These are phyloP conservation scores for Aureobasidium namibiae DNA, from an alignment of 2,329 filamentous ascomycete species.

Conservation along the genomic window DNA sequence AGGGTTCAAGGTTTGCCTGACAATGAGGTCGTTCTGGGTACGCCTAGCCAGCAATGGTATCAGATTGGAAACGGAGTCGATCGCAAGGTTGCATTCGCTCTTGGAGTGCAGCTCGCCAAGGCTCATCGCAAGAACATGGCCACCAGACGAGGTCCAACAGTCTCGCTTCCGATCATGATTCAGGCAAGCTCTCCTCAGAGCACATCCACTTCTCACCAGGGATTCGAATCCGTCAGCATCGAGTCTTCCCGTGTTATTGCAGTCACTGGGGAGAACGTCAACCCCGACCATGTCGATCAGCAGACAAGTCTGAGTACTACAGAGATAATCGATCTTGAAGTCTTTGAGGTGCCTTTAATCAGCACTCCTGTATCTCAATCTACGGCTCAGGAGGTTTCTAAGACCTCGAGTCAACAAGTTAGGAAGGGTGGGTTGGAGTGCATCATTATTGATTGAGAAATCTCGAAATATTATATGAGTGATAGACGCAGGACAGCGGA, in stretches of 20 bases:
- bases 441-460: background rate
- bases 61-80: constrained; percentile 73
- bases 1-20: constrained; percentile 65
- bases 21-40: constrained; percentile 60
- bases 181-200: too few species aligned
- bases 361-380: background rate
- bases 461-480: background rate
- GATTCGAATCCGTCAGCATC: background rate
- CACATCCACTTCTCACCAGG: background rate
- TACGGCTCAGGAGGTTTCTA: background rate
- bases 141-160: background rate
- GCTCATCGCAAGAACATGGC: background rate
- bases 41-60: constrained; percentile 47
- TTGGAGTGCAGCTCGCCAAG: constrained; percentile 46
- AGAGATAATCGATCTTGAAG: too few species aligned
- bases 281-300: background rate
- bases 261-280: background rate
- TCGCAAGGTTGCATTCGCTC: constrained; percentile 55
- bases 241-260: background rate
- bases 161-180: too few species aligned
- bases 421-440: background rate
- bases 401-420: background rate
- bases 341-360: background rate
- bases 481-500: background rate
- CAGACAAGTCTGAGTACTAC: background rate